A percentile compares a stretch with the other conserved stretches of the same genome.
Evolutionary conservation across 805 yeast genomes (phyloP).

Genomic region (Saturnispora diversa): DNA sequence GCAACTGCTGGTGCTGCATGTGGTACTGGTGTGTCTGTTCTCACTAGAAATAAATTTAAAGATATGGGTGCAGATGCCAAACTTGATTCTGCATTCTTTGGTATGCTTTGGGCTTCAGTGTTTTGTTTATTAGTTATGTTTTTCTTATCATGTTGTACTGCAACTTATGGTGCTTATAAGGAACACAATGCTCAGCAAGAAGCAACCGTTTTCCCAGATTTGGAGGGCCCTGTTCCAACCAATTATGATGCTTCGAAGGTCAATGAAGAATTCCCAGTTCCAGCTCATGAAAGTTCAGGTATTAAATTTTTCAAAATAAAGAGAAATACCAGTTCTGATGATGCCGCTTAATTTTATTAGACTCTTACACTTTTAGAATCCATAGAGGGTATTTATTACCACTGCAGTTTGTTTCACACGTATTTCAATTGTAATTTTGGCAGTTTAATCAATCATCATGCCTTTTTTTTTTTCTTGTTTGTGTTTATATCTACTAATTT

Average conservation of each 20-base stretch:
- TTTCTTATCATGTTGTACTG: slow-evolving; percentile 45
- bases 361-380: too few relatives aligned
- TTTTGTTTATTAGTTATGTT: slow-evolving; percentile 43
- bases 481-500: neutral
- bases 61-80: slow-evolving; percentile 36
- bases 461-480: neutral
- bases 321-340: slow-evolving; percentile 40
- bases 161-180: slow-evolving; percentile 41
- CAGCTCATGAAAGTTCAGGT: slow-evolving; percentile 41
- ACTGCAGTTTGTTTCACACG: neutral
- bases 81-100: slow-evolving; percentile 51
- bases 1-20: slow-evolving; percentile 56
- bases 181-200: slow-evolving; percentile 34
- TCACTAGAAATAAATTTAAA: slow-evolving; percentile 64
- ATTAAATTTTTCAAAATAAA: slow-evolving; percentile 72
- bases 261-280: slow-evolving; percentile 9
- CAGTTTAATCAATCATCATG: too few relatives aligned
- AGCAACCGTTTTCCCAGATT: neutral
- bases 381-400: neutral
- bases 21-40: slow-evolving; percentile 69
- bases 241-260: neutral
- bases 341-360: slow-evolving; percentile 17
- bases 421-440: too few relatives aligned
- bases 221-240: slow-evolving; percentile 1
- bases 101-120: slow-evolving; percentile 65